A percentile compares a stretch with the other conserved stretches of the same genome.
phyloP scores from a whole-genome alignment of 2,329 filamentous ascomycete species.

The Zalaria sp. region DNA sequence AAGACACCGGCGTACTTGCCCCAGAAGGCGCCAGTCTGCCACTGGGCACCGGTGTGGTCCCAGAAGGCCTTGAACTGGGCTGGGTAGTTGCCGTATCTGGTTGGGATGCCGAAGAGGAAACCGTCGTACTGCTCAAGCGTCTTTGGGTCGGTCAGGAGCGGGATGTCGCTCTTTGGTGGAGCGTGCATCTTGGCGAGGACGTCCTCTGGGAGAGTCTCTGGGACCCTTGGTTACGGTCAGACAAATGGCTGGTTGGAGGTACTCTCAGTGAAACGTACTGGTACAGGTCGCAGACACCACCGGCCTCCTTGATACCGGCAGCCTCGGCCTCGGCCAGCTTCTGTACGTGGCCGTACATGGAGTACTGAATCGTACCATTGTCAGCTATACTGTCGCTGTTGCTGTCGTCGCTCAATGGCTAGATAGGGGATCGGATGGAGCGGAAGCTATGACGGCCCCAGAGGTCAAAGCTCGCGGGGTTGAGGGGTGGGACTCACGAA shows the following conservation, averaged over 20 bases:
- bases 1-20: conserved; percentile 91
- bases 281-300: conserved; percentile 68
- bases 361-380: conserved; percentile 47
- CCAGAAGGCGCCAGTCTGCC: conserved; percentile 50
- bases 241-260: background rate
- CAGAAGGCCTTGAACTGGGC: conserved; percentile 90
- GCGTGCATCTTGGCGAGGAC: conserved; percentile 87
- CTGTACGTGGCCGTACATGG: conserved; percentile 84
- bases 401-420: background rate
- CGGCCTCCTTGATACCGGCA: conserved; percentile 75
- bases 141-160: conserved; percentile 42
- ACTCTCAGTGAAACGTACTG: conserved; percentile 40
- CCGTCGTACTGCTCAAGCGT: conserved; percentile 61
- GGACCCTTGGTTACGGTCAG: conserved; percentile 36
- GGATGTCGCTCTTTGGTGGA: conserved; percentile 57
- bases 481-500: conserved; percentile 45
- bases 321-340: conserved; percentile 79
- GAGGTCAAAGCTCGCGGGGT: background rate
- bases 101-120: conserved; percentile 88
- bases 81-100: conserved; percentile 92
- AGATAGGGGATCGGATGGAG: background rate
- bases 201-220: conserved; percentile 75
- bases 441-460: background rate
- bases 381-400: background rate
- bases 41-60: conserved; percentile 80